phyloP scores from a whole-genome alignment of 108 stramenopile genomes.

The Nitzschia sp. region DNA sequence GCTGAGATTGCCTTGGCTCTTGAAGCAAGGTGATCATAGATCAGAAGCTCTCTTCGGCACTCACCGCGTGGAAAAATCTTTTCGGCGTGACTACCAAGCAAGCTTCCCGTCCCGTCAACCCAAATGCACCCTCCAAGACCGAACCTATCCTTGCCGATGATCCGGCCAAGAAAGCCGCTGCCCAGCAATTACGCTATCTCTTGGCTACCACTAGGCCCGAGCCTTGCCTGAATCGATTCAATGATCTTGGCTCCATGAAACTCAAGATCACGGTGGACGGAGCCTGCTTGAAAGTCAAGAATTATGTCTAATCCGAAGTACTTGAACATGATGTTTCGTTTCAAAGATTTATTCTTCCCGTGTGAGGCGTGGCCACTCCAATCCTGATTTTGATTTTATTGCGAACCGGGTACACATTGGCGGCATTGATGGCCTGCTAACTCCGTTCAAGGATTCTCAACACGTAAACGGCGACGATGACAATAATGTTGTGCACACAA shows the following conservation, averaged over 20 bases:
- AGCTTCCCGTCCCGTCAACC: neutral
- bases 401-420: no score
- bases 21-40: no score
- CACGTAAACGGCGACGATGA: no score
- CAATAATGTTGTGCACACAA: conserved; percentile 51
- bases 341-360: conserved; percentile 33
- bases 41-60: no score
- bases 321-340: neutral
- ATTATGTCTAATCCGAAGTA: no score
- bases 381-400: no score
- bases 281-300: conserved; percentile 4
- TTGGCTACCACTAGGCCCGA: conserved; percentile 19
- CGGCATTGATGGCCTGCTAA: conserved; percentile 45
- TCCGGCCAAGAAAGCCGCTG: no score
- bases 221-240: no score
- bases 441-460: conserved; percentile 20
- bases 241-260: no score
- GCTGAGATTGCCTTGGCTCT: no score
- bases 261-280: conserved; percentile 26
- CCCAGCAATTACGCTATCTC: conserved; percentile 18
- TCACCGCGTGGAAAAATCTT: neutral
- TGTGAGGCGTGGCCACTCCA: conserved; percentile 41
- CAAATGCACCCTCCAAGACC: neutral
- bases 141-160: neutral
- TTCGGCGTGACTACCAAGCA: no score